Percentiles rank a stretch among this genome's conserved stretches.
Evolutionary conservation across 1,139 yeast species (phyloP).

Genomic region (Suhomyces ambrosiae): DNA sequence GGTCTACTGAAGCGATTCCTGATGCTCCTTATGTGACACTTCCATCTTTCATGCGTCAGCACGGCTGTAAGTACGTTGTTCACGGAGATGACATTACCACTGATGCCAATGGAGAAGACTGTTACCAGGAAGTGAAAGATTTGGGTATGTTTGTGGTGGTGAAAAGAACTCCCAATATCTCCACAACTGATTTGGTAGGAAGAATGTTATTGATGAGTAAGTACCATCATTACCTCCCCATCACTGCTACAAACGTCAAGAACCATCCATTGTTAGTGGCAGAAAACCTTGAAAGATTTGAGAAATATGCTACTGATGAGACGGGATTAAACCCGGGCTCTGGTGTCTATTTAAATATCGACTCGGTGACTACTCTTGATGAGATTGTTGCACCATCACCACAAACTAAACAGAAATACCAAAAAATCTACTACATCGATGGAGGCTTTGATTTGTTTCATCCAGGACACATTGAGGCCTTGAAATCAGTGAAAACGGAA

Average conservation of each 20-base stretch:
- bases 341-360: conserved; percentile 53
- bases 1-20: conserved; percentile 76
- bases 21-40: conserved; percentile 96
- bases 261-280: conserved; percentile 36
- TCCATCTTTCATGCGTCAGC: conserved; percentile 72
- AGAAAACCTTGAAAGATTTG: conserved; percentile 40
- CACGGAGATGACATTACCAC: conserved; percentile 98
- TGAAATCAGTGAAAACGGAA: conserved; percentile 46
- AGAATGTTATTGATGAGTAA: conserved; percentile 71
- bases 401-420: conserved; percentile 28
- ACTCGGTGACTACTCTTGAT: conserved; percentile 25
- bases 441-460: conserved; percentile 93
- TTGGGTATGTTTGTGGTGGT: conserved; percentile 86
- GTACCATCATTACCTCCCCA: conserved; percentile 54
- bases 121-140: conserved; percentile 82
- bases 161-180: conserved; percentile 88
- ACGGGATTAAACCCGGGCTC: conserved; percentile 66
- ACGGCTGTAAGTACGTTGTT: conserved; percentile 83
- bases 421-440: conserved; percentile 58
- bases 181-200: conserved; percentile 95
- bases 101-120: conserved; percentile 92
- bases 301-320: conserved; percentile 62
- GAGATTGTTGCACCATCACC: conserved; percentile 40
- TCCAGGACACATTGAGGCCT: conserved; percentile 85
- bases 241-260: conserved; percentile 24